Base-by-base conservation (phyloP, 495 filamentous ascomycete genomes). In the Amorphotheca resinae region DNA sequence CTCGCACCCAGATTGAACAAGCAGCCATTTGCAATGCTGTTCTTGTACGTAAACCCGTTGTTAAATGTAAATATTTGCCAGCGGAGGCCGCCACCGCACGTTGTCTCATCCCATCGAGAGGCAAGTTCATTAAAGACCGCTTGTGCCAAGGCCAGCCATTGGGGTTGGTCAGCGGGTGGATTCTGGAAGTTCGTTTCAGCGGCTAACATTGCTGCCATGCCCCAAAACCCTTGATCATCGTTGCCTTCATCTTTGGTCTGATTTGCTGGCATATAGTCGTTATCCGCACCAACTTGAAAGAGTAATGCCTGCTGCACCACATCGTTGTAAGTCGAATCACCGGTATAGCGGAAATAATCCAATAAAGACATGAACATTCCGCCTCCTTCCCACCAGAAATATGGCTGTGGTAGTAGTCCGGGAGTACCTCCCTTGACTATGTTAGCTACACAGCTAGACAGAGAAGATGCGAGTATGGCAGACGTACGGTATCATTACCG, bases 21-120 rank as follows among this genome's bases (percentile, higher is more conserved):
- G 42, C 79, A 75, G 1, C 80, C 85, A 40, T 85, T 91, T 3
- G 80, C 75, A 46, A 83, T 73, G 16, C 78, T 69, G 58, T 85
- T 88, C 54, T 83, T 83, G 44, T 79, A 76, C 23, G 75, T 70
- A 52, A 82, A 88, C 8, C 84, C 84, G 8, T 67, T 73, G 60
- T 87, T 83, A 50, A 77, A 82, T 8, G 72, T 61, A 56, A 73
- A 82, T 38, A 86, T 82, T 65, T 91, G 84, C 84, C 84, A 88
- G 43, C 75, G 67, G 50, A 95, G 51, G 0, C 86, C 87, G 31
- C 85, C 84, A 51, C 84, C 84, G 51, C 86, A 67, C 83, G 20
- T 64, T 61, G 4, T 64, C 59, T 0, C 54, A 57, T 55, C 89
- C 79, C 75, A 83, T 87, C 9, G 70, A 0, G 62, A 3, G 79